phyloP scores from a whole-genome alignment of 1,284 basidiomycete species.

The Ustilago trichophora region DNA sequence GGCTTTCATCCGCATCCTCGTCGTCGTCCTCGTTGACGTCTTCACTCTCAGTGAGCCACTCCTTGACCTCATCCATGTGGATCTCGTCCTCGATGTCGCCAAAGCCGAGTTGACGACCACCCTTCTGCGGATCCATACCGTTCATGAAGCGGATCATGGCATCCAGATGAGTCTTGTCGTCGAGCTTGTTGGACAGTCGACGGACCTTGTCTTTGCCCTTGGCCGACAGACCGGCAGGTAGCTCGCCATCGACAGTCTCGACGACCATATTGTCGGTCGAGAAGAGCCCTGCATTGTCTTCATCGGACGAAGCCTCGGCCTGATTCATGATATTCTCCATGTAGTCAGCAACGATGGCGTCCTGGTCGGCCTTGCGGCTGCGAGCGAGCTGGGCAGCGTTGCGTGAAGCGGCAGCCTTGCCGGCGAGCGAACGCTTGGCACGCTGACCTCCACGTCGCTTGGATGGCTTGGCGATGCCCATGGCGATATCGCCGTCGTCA shows the following conservation, averaged over 20 bases:
- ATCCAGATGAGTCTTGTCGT: constrained; percentile 41
- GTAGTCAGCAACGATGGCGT: constrained; percentile 61
- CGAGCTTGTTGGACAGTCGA: constrained; percentile 32
- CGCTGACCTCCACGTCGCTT: constrained; percentile 39
- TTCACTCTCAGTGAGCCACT: constrained; percentile 55
- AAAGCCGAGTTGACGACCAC: constrained; percentile 52
- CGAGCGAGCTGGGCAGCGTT: constrained; percentile 20
- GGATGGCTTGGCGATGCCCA: constrained; percentile 8
- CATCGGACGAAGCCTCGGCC: constrained; percentile 11
- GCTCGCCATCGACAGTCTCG: constrained; percentile 23
- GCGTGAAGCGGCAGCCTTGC: constrained; percentile 17
- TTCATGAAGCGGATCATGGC: constrained; percentile 59
- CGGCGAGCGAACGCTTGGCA: constrained; percentile 29
- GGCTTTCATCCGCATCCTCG: background rate
- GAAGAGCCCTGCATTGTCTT: constrained; percentile 6
- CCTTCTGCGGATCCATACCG: constrained; percentile 57
- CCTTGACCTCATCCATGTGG: constrained; percentile 51
- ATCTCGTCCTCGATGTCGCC: constrained; percentile 54
- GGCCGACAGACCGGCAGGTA: background rate
- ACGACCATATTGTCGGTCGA: constrained; percentile 19
- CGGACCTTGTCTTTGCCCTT: constrained; percentile 33
- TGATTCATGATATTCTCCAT: constrained; percentile 58
- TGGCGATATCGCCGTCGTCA: constrained; percentile 11
- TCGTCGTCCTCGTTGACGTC: constrained; percentile 24
- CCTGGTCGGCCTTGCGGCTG: constrained; percentile 45